phyloP scores from a whole-genome alignment of 139 green algal genomes.

The Closterium sp. region DNA sequence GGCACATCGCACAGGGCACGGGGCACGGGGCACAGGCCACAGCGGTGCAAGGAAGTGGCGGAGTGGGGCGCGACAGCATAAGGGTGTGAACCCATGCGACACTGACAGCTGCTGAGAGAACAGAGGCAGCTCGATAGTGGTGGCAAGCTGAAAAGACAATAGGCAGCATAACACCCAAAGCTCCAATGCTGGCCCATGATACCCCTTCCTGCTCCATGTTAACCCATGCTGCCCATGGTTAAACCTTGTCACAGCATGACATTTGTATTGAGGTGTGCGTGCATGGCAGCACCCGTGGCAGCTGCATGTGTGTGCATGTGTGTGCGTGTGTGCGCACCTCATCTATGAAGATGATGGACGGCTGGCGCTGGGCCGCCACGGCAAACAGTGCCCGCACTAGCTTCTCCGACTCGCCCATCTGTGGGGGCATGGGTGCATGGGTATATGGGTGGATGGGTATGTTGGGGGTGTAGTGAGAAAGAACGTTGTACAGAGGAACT shows the following conservation, averaged over 20 bases:
- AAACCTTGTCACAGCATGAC: no score
- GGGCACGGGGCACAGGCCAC: background rate
- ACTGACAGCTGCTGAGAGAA: background rate
- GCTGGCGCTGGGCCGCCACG: conserved; percentile 78
- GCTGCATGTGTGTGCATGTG: no score
- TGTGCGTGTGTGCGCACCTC: conserved; percentile 68
- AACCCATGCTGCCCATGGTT: no score
- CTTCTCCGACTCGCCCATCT: conserved; percentile 89
- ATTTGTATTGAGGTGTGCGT: no score
- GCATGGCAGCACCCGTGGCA: no score
- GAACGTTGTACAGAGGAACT: background rate
- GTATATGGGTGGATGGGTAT: background rate
- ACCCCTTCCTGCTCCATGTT: background rate
- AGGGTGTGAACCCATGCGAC: background rate
- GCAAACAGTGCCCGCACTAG: conserved; percentile 92
- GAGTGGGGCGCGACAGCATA: background rate
- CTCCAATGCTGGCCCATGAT: background rate
- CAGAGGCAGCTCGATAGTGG: background rate
- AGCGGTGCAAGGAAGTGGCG: background rate
- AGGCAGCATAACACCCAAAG: background rate
- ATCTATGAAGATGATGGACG: conserved; percentile 99
- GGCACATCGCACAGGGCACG: background rate
- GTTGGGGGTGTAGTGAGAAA: no score
- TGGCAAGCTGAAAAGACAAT: background rate
- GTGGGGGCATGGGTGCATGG: background rate